These are phyloP conservation scores for Dissoconium aciculare DNA, from an alignment of 2,329 filamentous ascomycete genomes.

Conservation along the genomic window DNA sequence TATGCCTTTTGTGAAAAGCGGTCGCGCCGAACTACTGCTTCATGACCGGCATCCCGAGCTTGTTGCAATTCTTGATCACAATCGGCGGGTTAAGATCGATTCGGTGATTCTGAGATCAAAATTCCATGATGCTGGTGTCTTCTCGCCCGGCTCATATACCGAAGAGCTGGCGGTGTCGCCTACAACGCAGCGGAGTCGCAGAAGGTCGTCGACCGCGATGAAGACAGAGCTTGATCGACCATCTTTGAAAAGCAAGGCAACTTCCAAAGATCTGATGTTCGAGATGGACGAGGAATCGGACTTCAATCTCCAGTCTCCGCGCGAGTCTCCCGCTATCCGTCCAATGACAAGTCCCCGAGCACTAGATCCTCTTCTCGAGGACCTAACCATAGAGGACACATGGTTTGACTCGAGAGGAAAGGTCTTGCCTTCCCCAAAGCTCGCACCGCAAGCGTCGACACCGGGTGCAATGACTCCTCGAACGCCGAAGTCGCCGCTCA, in stretches of 20 bases:
- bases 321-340: constrained; percentile 17
- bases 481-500: constrained; percentile 20
- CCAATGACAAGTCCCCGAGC: constrained; percentile 15
- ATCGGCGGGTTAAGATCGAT: constrained; percentile 53
- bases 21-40: constrained; percentile 51
- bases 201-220: constrained; percentile 27
- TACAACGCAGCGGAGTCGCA: constrained; percentile 29
- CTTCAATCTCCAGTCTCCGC: constrained; percentile 13
- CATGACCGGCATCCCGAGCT: constrained; percentile 51
- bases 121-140: constrained; percentile 51
- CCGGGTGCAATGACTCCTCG: constrained; percentile 17
- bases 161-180: constrained; percentile 38
- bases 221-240: constrained; percentile 43
- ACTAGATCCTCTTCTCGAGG: constrained; percentile 16
- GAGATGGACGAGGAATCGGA: constrained; percentile 72
- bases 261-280: constrained; percentile 68
- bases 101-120: constrained; percentile 56
- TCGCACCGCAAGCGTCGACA: constrained; percentile 17
- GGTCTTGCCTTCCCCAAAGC: constrained; percentile 16
- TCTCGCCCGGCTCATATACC: constrained; percentile 48
- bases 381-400: constrained; percentile 19
- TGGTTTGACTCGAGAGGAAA: constrained; percentile 30
- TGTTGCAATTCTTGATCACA: constrained; percentile 50
- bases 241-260: constrained; percentile 51
- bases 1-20: constrained; percentile 63